Evolutionary conservation across 2,329 filamentous ascomycete genomes (phyloP).

Genomic region (Sphaerulina populicola): DNA sequence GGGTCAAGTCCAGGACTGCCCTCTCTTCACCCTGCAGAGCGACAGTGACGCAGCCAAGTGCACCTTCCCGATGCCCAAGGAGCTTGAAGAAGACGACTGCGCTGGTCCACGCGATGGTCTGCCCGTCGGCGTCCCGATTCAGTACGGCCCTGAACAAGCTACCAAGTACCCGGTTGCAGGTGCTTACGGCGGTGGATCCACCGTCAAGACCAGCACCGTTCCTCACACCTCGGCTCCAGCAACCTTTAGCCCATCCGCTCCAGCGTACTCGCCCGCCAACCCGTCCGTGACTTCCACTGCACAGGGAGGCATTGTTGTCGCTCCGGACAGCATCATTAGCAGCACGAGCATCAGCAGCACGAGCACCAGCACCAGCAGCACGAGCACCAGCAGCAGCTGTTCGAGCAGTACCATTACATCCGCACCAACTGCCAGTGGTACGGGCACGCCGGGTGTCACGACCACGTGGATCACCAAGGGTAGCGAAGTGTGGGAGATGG

Average conservation of each 20-base stretch:
- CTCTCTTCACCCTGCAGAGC: conserved; percentile 61
- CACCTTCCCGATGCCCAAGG: conserved; percentile 51
- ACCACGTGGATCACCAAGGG: conserved; percentile 39
- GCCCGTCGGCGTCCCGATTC: conserved; percentile 55
- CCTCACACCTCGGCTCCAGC: conserved; percentile 12
- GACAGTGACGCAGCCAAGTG: conserved; percentile 51
- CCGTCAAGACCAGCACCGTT: conserved; percentile 2
- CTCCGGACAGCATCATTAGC: not conserved
- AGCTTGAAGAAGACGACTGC: conserved; percentile 53
- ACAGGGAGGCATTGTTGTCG: conserved; percentile 22
- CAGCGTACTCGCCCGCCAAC: conserved; percentile 23
- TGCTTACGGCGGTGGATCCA: conserved; percentile 5
- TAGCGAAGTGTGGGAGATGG: conserved; percentile 40
- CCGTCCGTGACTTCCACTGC: conserved; percentile 22
- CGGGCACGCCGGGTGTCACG: conserved; percentile 28
- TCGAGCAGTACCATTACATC: conserved; percentile 1
- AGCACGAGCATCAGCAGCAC: too few species aligned
- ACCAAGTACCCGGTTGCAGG: conserved; percentile 29
- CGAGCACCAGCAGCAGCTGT: not conserved
- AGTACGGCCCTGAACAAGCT: conserved; percentile 40
- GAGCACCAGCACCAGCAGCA: not conserved
- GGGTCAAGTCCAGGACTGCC: conserved; percentile 65
- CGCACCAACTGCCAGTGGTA: conserved; percentile 19
- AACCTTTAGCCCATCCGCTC: conserved; percentile 14
- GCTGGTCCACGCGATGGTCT: conserved; percentile 50